A percentile compares a stretch with the other conserved stretches of the same genome.
phyloP scores from a whole-genome alignment of 2,329 filamentous ascomycete species.

The Cladosporium sp. region DNA sequence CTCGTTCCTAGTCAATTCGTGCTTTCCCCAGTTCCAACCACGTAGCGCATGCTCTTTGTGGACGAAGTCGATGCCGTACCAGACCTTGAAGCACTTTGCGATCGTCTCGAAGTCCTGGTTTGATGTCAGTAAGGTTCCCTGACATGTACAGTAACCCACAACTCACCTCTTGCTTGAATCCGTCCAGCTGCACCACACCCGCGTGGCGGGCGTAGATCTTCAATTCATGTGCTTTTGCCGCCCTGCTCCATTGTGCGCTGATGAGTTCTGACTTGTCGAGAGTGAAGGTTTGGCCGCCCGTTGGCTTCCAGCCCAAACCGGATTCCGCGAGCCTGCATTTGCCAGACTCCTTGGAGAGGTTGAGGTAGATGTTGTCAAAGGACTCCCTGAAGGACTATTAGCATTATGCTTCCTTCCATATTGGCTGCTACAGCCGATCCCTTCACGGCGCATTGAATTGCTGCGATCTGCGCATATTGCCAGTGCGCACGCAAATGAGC shows the following conservation, averaged over 20 bases:
- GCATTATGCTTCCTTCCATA: not conserved
- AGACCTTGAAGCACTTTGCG: conserved; percentile 91
- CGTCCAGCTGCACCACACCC: conserved; percentile 87
- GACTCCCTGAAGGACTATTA: conserved; percentile 63
- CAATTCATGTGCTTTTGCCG: conserved; percentile 86
- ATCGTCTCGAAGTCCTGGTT: conserved; percentile 85
- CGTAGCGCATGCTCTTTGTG: conserved; percentile 89
- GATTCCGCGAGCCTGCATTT: conserved; percentile 94
- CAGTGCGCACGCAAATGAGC: not conserved
- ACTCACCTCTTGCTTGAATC: conserved; percentile 77
- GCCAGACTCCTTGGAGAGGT: conserved; percentile 86
- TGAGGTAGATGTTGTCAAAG: conserved; percentile 95
- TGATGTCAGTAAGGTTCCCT: conserved; percentile 4
- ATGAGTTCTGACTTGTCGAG: conserved; percentile 82
- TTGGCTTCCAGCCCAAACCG: conserved; percentile 92
- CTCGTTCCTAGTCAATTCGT: conserved; percentile 92
- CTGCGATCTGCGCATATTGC: not conserved
- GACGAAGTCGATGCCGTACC: conserved; percentile 92
- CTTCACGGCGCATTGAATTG: not conserved
- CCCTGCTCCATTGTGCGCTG: conserved; percentile 89
- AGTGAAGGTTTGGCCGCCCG: conserved; percentile 87
- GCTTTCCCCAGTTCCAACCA: conserved; percentile 99
- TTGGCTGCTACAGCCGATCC: not conserved
- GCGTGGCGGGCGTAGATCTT: conserved; percentile 83
- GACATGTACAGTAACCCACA: not conserved